phyloP scores from a whole-genome alignment of 2,329 filamentous ascomycete species.

The Xylariaceae sp. region DNA sequence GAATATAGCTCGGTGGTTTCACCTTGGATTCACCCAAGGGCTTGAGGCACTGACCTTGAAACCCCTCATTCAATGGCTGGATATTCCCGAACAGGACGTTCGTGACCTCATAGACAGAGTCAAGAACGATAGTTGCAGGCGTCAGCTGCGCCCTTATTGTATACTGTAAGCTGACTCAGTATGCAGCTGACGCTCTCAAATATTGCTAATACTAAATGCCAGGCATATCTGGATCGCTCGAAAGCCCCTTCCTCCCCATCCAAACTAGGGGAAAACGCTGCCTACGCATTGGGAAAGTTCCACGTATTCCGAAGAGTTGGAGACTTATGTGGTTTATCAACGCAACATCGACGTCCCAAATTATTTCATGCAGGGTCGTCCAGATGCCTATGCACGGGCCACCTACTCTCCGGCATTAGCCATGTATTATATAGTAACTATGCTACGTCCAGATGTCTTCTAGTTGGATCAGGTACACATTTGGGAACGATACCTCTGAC shows the following conservation, averaged over 20 bases:
- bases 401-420: no score
- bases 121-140: constrained; percentile 65
- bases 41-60: constrained; percentile 69
- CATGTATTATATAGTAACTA: no score
- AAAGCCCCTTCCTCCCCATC: constrained; percentile 22
- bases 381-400: no score
- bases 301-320: no score
- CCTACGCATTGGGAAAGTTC: no score
- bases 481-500: no score
- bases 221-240: constrained; percentile 29
- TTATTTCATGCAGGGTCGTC: no score
- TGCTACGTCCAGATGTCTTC: no score
- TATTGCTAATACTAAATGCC: constrained; percentile 16
- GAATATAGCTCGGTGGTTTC: constrained; percentile 78
- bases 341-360: no score
- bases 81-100: constrained; percentile 58
- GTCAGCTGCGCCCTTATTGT: constrained; percentile 68
- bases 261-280: no score
- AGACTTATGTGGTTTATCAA: no score
- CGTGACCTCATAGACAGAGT: constrained; percentile 63
- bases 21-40: constrained; percentile 69
- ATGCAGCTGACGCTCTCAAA: constrained; percentile 6
- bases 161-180: constrained; percentile 62
- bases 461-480: no score
- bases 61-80: constrained; percentile 60